Conservation (phyloP, 2,329 filamentous ascomycete species). For the Colletotrichum spaethianum region DNA sequence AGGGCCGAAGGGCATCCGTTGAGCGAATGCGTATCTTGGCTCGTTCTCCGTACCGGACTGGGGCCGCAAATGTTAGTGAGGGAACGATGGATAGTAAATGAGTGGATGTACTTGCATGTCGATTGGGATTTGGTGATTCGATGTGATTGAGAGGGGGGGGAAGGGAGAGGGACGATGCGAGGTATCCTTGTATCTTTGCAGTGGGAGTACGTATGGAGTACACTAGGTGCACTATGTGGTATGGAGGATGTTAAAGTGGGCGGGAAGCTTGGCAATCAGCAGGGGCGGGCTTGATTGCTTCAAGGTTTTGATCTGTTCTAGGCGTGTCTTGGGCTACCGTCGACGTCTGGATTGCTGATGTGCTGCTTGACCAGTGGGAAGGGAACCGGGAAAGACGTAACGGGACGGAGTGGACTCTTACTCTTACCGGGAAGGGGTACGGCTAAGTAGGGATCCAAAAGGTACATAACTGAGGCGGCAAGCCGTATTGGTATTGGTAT, state of each 20-base stretch:
- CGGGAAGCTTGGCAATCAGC: constrained; percentile 26
- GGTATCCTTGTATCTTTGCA: neutral
- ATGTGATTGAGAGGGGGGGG: neutral
- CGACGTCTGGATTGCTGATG: no score
- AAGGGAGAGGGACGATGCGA: neutral
- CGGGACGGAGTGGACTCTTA: constrained; percentile 4
- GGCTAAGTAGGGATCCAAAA: no score
- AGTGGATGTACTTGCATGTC: neutral
- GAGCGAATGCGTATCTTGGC: constrained; percentile 19
- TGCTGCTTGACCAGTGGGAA: neutral
- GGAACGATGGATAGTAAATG: constrained; percentile 3
- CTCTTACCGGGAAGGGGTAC: neutral
- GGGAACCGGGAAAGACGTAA: constrained; percentile 1
- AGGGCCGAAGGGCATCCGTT: constrained; percentile 35
- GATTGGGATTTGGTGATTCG: neutral
- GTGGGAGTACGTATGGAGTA: neutral
- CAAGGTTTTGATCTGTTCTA: neutral
- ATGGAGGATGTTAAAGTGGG: constrained; percentile 1
- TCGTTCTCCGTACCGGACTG: constrained; percentile 31
- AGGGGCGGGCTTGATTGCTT: constrained; percentile 2
- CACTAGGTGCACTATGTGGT: no score
- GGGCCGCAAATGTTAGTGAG: constrained; percentile 16
- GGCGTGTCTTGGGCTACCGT: neutral
- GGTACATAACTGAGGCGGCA: no score
- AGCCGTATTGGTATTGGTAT: neutral